Base-by-base conservation (phyloP, 169 alveolate species). In the Gregarina niphandrodes region DNA sequence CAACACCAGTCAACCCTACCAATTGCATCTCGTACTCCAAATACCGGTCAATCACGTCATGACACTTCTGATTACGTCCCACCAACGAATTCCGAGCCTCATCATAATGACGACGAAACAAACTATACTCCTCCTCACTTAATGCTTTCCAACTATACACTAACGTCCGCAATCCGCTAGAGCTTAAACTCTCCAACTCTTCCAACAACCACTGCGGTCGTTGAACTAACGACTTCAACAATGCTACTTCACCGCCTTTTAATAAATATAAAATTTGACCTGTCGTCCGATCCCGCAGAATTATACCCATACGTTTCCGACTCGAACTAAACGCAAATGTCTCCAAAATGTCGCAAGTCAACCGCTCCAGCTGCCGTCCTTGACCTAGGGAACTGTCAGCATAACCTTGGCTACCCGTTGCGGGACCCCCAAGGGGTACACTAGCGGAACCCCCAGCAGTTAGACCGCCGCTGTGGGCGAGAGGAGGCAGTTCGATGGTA, bases 301-400 rank as follows among this genome's bases (percentile, higher is more conserved):
- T 56, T 28, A 88, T 82, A 35, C 98, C 97, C 98, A 91, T 91
- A 21, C 97, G 66, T 50, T 91, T 91, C 4, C 88, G 68, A 21
- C 83, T 93, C n/a, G 91, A 72, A 13, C 94, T 70, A 56, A 91
- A 91, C 0, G 98, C 97, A 45, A 91, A 84, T 23, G 77, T 73
- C 17, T 71, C 73, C 37, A 88, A 55, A 20, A 91, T 80, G 18
- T 66, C 70, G 56, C 75, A 89, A 22, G 70, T 70, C 41, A 61
- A 63, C 16, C 4, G 7, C 17, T 1, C 41, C 22, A 30, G 48
- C n/a, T 31, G 28, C 3, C 44, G 44, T 6, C 5, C 49, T 41
- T 42, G 34, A 20, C 4, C 3, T 0, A 9, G 21, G 3, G 13
- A 9, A 24, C 24, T 0, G 2, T 16, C 28, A 13, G 4, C 5